A percentile compares a stretch with the other conserved stretches of the same genome.
phyloP scores from a whole-genome alignment of 768 basidiomycete genomes.

The Clitopilus hobsonii region DNA sequence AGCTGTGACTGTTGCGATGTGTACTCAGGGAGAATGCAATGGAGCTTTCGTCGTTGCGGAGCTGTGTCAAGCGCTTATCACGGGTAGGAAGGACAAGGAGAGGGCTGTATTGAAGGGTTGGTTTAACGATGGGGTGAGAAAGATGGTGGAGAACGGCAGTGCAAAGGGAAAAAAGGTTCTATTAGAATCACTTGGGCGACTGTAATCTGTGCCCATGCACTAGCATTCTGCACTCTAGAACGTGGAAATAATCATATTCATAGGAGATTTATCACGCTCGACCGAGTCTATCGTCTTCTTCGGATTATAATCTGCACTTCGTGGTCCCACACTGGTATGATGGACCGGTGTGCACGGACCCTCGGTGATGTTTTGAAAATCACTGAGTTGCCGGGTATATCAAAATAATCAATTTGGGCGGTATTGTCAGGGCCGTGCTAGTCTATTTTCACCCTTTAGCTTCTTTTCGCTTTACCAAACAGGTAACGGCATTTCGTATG shows the following conservation, averaged over 20 bases:
- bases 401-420: neutral
- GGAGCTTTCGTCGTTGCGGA: constrained; percentile 78
- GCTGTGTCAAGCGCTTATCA: constrained; percentile 53
- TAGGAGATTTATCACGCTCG: neutral
- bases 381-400: neutral
- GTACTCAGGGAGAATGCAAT: constrained; percentile 45
- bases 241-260: neutral
- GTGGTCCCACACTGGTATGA: neutral
- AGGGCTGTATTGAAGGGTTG: constrained; percentile 42
- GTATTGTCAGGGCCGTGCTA: neutral
- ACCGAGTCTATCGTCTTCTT: neutral
- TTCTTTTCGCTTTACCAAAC: neutral
- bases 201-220: neutral
- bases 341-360: too few species aligned
- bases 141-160: constrained; percentile 45
- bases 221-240: neutral
- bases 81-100: constrained; percentile 25
- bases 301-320: neutral
- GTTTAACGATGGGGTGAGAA: constrained; percentile 48
- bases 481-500: neutral
- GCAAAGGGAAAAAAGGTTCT: constrained; percentile 73
- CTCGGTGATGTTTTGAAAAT: neutral
- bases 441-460: neutral
- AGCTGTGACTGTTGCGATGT: constrained; percentile 51
- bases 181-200: constrained; percentile 30